phyloP scores from a whole-genome alignment of 2,329 filamentous ascomycete genomes.

The Cucurbitaria berberidis region DNA sequence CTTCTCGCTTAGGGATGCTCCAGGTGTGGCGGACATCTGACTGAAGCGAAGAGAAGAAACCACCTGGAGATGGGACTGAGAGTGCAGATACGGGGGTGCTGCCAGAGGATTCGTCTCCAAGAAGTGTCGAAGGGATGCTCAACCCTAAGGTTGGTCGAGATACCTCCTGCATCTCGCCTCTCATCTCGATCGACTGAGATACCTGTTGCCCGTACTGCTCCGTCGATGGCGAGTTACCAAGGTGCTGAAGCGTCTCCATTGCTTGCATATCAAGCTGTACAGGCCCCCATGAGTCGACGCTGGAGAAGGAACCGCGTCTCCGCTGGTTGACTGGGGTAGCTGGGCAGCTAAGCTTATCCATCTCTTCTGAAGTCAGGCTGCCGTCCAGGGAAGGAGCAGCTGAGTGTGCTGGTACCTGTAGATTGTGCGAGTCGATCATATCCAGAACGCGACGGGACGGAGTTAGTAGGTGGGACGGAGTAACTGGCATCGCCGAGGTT shows the following conservation, averaged over 20 bases:
- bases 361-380: slow-evolving; percentile 85
- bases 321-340: slow-evolving; percentile 70
- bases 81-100: slow-evolving; percentile 75
- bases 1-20: slow-evolving; percentile 61
- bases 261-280: slow-evolving; percentile 76
- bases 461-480: slow-evolving; percentile 64
- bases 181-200: slow-evolving; percentile 50
- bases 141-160: slow-evolving; percentile 55
- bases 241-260: slow-evolving; percentile 76
- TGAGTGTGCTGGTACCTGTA: slow-evolving; percentile 74
- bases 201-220: slow-evolving; percentile 29
- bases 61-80: slow-evolving; percentile 88
- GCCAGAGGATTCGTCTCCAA: slow-evolving; percentile 46
- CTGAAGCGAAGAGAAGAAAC: slow-evolving; percentile 87
- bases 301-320: slow-evolving; percentile 52
- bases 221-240: slow-evolving; percentile 55
- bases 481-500: slow-evolving; percentile 61
- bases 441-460: slow-evolving; percentile 78
- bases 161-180: slow-evolving; percentile 68
- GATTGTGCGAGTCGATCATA: slow-evolving; percentile 65
- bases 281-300: slow-evolving; percentile 67
- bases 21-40: slow-evolving; percentile 80
- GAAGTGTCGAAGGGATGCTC: slow-evolving; percentile 28
- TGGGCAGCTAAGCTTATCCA: slow-evolving; percentile 82
- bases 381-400: slow-evolving; percentile 89